Conservation (phyloP, 148 eudicot genomes). For the Camellia lanceoleosa region DNA sequence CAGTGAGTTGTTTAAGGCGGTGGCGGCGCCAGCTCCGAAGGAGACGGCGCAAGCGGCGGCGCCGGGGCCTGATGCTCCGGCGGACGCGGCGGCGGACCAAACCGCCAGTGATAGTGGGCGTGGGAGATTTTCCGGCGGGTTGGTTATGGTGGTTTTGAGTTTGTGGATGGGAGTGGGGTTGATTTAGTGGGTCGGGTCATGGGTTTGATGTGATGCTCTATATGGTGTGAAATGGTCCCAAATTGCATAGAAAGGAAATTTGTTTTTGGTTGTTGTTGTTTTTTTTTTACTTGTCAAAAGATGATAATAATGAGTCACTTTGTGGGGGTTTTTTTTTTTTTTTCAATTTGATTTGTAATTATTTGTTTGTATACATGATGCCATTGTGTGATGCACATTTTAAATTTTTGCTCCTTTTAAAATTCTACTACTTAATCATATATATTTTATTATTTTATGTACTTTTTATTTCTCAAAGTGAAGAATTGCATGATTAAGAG, state of each 20-base stretch:
- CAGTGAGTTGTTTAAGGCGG: conserved; percentile 53
- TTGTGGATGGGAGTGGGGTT: conserved; percentile 25
- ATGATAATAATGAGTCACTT: neutral
- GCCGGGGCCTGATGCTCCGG: conserved; percentile 31
- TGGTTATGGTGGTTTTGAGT: conserved; percentile 21
- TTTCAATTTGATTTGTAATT: conserved; percentile 9
- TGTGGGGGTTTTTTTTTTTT: neutral
- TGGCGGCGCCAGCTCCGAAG: conserved; percentile 24
- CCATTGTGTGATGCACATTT: neutral
- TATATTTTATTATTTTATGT: too few relatives aligned
- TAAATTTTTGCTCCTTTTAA: neutral
- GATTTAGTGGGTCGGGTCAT: neutral
- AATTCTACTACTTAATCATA: too few relatives aligned
- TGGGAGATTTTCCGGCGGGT: conserved; percentile 28
- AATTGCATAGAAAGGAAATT: neutral
- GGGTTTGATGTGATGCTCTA: neutral
- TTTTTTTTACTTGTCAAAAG: conserved; percentile 1
- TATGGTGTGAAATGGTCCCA: neutral
- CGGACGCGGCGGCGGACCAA: conserved; percentile 40
- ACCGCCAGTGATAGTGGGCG: conserved; percentile 33
- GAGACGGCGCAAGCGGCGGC: conserved; percentile 29
- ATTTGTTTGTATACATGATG: conserved; percentile 16
- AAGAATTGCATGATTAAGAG: too few relatives aligned
- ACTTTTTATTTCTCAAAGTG: too few relatives aligned
- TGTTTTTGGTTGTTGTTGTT: neutral